A percentile compares a stretch with the other conserved stretches of the same genome.
Conservation (phyloP, 1,284 basidiomycete species). For the Heterobasidion occidentale region DNA sequence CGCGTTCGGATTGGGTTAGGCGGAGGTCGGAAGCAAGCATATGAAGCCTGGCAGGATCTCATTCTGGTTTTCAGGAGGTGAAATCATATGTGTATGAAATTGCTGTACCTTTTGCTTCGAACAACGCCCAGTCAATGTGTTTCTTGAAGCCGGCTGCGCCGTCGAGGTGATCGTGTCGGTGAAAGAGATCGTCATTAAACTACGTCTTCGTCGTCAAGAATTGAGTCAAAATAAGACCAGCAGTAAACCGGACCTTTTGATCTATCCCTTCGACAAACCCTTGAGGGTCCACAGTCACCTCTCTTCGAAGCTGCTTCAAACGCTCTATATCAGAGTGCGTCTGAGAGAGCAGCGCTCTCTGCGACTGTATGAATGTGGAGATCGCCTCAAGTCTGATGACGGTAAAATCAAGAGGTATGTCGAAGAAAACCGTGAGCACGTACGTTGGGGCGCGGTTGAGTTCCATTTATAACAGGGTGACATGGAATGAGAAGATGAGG, state of each 20-base stretch:
- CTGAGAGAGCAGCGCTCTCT: constrained; percentile 45
- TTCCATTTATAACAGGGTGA: background rate
- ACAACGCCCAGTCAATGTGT: constrained; percentile 45
- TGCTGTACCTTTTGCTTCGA: constrained; percentile 34
- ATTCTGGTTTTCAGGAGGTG: background rate
- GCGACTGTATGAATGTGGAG: constrained; percentile 52
- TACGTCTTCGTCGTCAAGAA: constrained; percentile 3
- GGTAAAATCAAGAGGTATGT: background rate
- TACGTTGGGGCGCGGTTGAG: background rate
- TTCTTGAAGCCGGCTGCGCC: constrained; percentile 30
- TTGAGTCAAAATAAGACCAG: background rate
- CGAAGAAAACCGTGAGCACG: background rate
- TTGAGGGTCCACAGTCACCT: constrained; percentile 25
- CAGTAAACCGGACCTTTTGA: constrained; percentile 23
- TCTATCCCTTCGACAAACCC: constrained; percentile 21
- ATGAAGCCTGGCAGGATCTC: constrained; percentile 37
- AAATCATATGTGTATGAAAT: background rate
- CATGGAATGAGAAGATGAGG: background rate
- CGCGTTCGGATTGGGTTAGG: constrained; percentile 20
- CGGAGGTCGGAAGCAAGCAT: constrained; percentile 31
- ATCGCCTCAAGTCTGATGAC: constrained; percentile 38
- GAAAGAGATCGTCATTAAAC: constrained; percentile 31
- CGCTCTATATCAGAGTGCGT: constrained; percentile 54
- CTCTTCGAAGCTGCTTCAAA: constrained; percentile 34
- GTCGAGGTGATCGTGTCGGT: constrained; percentile 34